phyloP scores from a whole-genome alignment of 163 green algal species.

The Prototheca stagnorum region DNA sequence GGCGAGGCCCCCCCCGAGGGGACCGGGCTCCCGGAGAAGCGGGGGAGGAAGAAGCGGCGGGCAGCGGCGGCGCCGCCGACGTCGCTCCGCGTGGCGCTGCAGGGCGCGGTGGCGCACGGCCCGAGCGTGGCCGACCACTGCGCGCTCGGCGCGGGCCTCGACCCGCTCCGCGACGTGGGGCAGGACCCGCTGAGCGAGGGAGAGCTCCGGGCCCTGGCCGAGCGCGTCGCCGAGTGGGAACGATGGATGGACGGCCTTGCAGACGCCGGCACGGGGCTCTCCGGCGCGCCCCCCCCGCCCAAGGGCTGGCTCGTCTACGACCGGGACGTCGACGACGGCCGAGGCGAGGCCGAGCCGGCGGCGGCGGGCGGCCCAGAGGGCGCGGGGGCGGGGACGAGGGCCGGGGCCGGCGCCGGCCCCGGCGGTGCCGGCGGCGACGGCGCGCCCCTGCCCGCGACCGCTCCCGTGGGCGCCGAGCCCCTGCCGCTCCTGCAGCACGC shows the following conservation, averaged over 20 bases:
- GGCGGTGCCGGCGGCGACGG: constrained; percentile 13
- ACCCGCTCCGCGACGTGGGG: constrained; percentile 10
- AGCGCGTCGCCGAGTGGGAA: constrained; percentile 35
- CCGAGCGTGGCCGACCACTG: constrained; percentile 67
- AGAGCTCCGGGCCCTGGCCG: constrained; percentile 28
- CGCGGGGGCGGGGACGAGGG: background rate
- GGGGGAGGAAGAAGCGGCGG: background rate
- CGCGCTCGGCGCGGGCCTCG: constrained; percentile 40
- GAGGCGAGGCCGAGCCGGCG: background rate
- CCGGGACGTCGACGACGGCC: background rate
- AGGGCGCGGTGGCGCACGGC: constrained; percentile 46
- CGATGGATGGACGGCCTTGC: constrained; percentile 48
- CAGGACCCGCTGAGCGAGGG: constrained; percentile 7
- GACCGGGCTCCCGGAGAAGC: background rate
- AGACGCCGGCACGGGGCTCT: too few relatives aligned
- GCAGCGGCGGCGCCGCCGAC: background rate
- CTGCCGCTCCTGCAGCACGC: constrained; percentile 48
- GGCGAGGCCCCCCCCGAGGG: too few relatives aligned
- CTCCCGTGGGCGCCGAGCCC: constrained; percentile 63
- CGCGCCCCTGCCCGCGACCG: background rate
- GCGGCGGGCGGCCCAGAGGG: background rate
- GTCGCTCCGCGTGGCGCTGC: constrained; percentile 11
- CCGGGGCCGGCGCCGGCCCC: background rate
- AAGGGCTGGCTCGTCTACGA: constrained; percentile 37
- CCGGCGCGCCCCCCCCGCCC: constrained; percentile 29